A percentile compares a stretch with the other conserved stretches of the same genome.
These are phyloP conservation scores for Enterospora canceri DNA, from an alignment of 371 early-diverging fungal species.

Conservation along the genomic window DNA sequence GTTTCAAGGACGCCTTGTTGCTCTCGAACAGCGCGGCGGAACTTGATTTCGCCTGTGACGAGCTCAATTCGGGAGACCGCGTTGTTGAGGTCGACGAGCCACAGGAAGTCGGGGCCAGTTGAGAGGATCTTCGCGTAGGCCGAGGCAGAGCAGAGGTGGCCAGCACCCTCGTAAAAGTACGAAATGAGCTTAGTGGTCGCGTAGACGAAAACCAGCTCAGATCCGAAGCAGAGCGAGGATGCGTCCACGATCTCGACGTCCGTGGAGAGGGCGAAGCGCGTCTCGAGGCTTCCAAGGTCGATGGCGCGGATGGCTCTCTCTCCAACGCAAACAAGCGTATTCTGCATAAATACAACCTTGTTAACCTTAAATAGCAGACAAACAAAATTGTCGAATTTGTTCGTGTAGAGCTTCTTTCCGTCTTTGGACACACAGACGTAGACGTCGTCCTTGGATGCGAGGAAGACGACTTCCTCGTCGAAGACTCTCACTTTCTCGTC, in stretches of 20 bases:
- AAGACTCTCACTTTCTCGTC: slow-evolving; percentile 9
- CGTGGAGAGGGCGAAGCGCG: too few species aligned
- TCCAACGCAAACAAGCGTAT: slow-evolving; percentile 61
- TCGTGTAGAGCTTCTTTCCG: too few species aligned
- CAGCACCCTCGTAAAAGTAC: slow-evolving; percentile 80
- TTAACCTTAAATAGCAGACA: slow-evolving; percentile 2
- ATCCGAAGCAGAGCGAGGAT: slow-evolving; percentile 63
- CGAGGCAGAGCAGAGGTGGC: slow-evolving; percentile 80
- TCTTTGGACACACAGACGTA: background rate
- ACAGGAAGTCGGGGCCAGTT: too few species aligned
- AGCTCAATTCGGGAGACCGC: slow-evolving; percentile 61
- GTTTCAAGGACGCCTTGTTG: slow-evolving; percentile 69
- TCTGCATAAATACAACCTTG: slow-evolving; percentile 25
- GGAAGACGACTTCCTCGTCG: background rate
- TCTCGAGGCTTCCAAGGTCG: too few species aligned
- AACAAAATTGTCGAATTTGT: too few species aligned
- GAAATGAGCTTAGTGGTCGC: slow-evolving; percentile 92
- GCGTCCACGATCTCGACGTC: slow-evolving; percentile 87
- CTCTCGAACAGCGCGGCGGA: slow-evolving; percentile 75
- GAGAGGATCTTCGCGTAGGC: slow-evolving; percentile 80
- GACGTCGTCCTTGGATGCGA: slow-evolving; percentile 7
- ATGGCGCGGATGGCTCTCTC: slow-evolving; percentile 71
- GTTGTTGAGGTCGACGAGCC: too few species aligned
- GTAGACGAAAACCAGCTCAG: slow-evolving; percentile 73
- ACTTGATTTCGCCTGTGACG: slow-evolving; percentile 86